A percentile compares a stretch with the other conserved stretches of the same genome.
Evolutionary conservation across 495 filamentous ascomycete species (phyloP).

Genomic region (Aspergillus haitiensis): DNA sequence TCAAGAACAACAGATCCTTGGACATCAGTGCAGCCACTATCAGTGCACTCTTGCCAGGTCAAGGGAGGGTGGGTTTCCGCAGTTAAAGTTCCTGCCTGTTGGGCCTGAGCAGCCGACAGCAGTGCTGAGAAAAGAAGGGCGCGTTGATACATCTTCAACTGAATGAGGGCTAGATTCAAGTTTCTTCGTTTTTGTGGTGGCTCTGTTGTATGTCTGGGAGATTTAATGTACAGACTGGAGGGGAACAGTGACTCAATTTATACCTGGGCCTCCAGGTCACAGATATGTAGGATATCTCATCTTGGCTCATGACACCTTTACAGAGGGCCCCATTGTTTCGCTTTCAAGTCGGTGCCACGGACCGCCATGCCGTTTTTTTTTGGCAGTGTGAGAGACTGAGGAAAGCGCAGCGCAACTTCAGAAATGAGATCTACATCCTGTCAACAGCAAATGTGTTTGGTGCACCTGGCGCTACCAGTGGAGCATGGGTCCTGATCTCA

Average conservation of each 20-base stretch:
- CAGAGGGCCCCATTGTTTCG: not conserved
- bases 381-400: conserved; percentile 17
- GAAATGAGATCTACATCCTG: conserved; percentile 16
- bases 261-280: conserved; percentile 20
- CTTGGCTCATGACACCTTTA: not conserved
- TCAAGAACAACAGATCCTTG: conserved; percentile 62
- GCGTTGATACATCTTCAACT: conserved; percentile 37
- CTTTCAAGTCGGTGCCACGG: conserved; percentile 26
- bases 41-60: conserved; percentile 57
- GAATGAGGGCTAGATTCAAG: conserved; percentile 15
- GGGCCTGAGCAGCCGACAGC: conserved; percentile 35
- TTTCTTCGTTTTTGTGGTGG: conserved; percentile 9
- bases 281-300: too few relatives aligned
- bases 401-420: not conserved
- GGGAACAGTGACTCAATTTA: conserved; percentile 22
- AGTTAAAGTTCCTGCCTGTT: conserved; percentile 56
- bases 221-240: conserved; percentile 25
- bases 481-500: not conserved
- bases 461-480: not conserved
- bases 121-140: conserved; percentile 39
- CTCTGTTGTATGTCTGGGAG: conserved; percentile 36
- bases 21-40: conserved; percentile 50
- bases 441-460: conserved; percentile 21
- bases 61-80: conserved; percentile 63
- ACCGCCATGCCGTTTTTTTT: conserved; percentile 33